These are phyloP conservation scores for Solanum bulbocastanum DNA, from an alignment of 257 asterid genomes.

Conservation along the genomic window DNA sequence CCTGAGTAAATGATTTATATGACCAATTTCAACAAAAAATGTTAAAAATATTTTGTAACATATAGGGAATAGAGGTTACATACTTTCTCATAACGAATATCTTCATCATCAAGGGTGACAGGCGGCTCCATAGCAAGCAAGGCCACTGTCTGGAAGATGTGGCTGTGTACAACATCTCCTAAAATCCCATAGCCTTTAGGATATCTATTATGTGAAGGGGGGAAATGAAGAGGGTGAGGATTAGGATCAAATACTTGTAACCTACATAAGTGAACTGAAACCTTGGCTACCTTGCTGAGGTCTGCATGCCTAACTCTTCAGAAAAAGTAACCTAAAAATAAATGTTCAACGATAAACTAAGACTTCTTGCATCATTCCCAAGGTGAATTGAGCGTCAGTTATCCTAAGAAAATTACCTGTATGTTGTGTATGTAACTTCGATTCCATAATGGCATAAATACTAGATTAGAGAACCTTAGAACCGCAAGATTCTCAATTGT, in stretches of 20 bases:
- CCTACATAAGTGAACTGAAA: background rate
- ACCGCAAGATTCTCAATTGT: constrained; percentile 44
- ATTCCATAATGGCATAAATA: constrained; percentile 45
- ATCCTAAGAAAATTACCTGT: constrained; percentile 19
- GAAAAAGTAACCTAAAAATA: constrained; percentile 30
- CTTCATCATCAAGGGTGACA: constrained; percentile 36
- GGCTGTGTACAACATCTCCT: constrained; percentile 48
- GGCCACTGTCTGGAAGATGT: constrained; percentile 43
- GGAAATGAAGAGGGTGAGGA: background rate
- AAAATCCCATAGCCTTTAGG: constrained; percentile 29
- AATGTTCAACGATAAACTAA: background rate
- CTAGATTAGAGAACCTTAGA: constrained; percentile 44
- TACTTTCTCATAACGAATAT: constrained; percentile 42
- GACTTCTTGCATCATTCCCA: background rate
- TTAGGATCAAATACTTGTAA: background rate
- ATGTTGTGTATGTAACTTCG: constrained; percentile 37
- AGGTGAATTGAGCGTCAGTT: background rate
- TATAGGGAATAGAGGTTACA: background rate
- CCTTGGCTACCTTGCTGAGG: constrained; percentile 20
- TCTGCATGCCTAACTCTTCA: constrained; percentile 17
- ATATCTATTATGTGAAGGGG: constrained; percentile 15
- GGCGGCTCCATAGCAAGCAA: constrained; percentile 59
- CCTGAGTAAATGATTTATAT: constrained; percentile 11
- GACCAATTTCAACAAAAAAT: background rate
- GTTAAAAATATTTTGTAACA: background rate